Evolutionary conservation across 148 eudicot genomes (phyloP).

Genomic region (Cornus controversa): DNA sequence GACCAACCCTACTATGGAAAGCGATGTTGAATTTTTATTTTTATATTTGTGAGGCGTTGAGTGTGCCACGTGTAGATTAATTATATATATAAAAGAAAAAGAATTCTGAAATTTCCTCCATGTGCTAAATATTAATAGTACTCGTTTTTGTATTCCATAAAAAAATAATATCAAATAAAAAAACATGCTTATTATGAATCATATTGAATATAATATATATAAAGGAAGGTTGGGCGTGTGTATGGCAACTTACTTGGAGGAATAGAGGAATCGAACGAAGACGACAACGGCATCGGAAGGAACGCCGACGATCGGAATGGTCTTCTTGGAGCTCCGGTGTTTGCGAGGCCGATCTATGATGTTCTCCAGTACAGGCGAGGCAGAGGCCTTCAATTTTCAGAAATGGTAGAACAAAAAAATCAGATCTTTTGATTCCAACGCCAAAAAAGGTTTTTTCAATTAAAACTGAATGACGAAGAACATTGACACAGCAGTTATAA

Average conservation of each 20-base stretch:
- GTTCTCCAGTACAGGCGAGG: conserved; percentile 74
- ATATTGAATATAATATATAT: background rate
- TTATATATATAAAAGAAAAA: too few relatives aligned
- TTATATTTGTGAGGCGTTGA: background rate
- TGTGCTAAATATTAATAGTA: too few relatives aligned
- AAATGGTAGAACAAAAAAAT: background rate
- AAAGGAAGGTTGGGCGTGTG: background rate
- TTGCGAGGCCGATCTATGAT: conserved; percentile 46
- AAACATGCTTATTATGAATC: too few relatives aligned
- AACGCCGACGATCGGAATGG: conserved; percentile 65
- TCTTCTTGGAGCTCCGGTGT: conserved; percentile 46
- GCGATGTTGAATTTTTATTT: too few relatives aligned
- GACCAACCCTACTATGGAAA: too few relatives aligned
- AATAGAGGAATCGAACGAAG: conserved; percentile 59
- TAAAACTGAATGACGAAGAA: too few relatives aligned
- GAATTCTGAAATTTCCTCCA: too few relatives aligned
- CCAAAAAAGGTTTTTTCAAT: too few relatives aligned
- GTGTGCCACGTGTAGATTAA: background rate
- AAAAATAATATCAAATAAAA: background rate
- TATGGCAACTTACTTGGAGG: conserved; percentile 42
- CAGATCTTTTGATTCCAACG: too few relatives aligned
- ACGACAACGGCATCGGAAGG: conserved; percentile 73
- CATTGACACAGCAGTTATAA: too few relatives aligned
- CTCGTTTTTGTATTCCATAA: too few relatives aligned
- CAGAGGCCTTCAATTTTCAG: conserved; percentile 50